Percentiles rank a stretch among this genome's conserved stretches.
Conservation (phyloP, 148 eudicot genomes). For the Linanthus parryae region DNA sequence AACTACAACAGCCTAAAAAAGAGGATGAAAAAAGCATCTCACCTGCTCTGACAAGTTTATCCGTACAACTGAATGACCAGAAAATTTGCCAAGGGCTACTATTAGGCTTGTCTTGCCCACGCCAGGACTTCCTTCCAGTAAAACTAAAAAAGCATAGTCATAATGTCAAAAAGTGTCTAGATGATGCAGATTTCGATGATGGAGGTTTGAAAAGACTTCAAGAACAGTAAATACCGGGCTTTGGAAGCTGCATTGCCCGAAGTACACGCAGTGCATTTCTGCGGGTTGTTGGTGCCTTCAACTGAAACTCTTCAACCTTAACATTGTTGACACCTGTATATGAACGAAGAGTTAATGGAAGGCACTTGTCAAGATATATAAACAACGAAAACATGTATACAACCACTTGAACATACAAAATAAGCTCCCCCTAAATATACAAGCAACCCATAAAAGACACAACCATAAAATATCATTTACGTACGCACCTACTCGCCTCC, state of each 20-base stretch:
- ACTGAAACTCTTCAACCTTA: constrained; percentile 61
- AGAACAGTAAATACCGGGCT: constrained; percentile 91
- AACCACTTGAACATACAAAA: too few relatives aligned
- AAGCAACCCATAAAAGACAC: too few relatives aligned
- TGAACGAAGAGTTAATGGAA: too few relatives aligned
- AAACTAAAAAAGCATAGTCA: constrained; percentile 37
- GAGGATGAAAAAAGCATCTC: constrained; percentile 1
- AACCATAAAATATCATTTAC: too few relatives aligned
- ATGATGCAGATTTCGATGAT: too few relatives aligned
- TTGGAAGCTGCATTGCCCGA: constrained; percentile 93
- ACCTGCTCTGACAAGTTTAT: constrained; percentile 99
- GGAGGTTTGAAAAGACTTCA: too few relatives aligned
- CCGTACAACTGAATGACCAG: constrained; percentile 89
- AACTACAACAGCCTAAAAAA: background rate
- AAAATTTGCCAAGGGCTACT: constrained; percentile 71
- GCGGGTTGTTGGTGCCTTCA: constrained; percentile 90
- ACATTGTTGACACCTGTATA: too few relatives aligned
- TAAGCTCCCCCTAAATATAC: too few relatives aligned
- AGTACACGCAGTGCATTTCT: constrained; percentile 77
- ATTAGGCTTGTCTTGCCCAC: constrained; percentile 96
- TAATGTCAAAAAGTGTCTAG: constrained; percentile 9
- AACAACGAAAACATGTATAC: too few relatives aligned
- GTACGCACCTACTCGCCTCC: too few relatives aligned
- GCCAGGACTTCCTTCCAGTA: constrained; percentile 98
- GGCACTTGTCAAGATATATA: too few relatives aligned